These are phyloP conservation scores for Antitrichia curtipendula DNA, from an alignment of 225 moss, liverwort and hornwort genomes.

Conservation along the genomic window DNA sequence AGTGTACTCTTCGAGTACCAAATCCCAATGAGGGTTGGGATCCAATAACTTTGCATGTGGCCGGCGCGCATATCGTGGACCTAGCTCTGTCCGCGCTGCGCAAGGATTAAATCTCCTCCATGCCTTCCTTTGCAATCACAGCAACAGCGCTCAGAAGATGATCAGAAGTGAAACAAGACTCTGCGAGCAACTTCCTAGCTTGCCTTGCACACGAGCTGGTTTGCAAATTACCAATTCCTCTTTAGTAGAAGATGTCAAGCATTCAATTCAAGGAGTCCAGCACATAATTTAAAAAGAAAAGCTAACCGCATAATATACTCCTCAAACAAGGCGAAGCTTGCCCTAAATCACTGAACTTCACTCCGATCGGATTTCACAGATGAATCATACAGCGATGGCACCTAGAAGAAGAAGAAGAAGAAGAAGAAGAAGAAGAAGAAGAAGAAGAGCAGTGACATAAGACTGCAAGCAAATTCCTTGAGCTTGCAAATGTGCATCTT, in stretches of 20 bases:
- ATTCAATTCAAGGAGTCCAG: background rate
- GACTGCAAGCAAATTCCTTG: background rate
- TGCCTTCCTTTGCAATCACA: constrained; percentile 34
- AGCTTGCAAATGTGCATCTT: background rate
- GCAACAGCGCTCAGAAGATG: background rate
- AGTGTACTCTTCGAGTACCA: constrained; percentile 23
- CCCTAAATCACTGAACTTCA: background rate
- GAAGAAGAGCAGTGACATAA: background rate
- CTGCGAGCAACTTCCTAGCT: background rate
- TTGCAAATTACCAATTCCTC: background rate
- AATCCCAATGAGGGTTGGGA: constrained; percentile 23
- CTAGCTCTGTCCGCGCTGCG: constrained; percentile 25
- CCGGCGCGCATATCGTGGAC: constrained; percentile 17
- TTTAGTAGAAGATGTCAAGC: background rate
- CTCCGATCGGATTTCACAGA: background rate
- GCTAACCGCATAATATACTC: no score
- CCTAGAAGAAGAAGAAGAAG: background rate
- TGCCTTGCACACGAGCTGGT: background rate
- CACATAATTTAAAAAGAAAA: background rate
- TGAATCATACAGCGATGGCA: background rate
- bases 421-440: background rate
- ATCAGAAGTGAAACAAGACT: background rate
- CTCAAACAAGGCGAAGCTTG: background rate
- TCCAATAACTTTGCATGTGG: constrained; percentile 2
- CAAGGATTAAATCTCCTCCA: constrained; percentile 35